These are phyloP conservation scores for Nymphaea thermarum DNA, from an alignment of 164 flowering plant species.

Conservation along the genomic window DNA sequence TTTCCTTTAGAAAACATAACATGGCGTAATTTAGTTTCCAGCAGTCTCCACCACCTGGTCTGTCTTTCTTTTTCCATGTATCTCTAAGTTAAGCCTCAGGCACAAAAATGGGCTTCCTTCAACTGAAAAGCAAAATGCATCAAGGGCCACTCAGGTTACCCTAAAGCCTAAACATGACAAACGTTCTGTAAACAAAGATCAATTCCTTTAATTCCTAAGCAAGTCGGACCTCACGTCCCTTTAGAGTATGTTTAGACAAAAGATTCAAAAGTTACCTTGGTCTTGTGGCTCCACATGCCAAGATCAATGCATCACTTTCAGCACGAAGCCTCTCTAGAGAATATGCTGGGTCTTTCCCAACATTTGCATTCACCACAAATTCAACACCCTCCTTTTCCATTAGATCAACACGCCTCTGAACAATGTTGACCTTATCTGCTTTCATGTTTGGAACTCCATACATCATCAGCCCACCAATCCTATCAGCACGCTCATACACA, in stretches of 20 bases:
- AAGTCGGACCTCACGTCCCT: too few species aligned
- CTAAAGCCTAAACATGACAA: too few species aligned
- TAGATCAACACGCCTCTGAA: slow-evolving; percentile 85
- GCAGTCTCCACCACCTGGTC: too few species aligned
- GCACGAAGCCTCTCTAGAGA: slow-evolving; percentile 59
- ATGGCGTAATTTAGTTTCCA: too few species aligned
- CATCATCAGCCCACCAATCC: slow-evolving; percentile 99
- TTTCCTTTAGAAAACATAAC: too few species aligned
- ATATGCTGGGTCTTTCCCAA: slow-evolving; percentile 65
- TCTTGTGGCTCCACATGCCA: slow-evolving; percentile 93
- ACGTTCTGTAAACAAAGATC: too few species aligned
- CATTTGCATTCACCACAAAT: slow-evolving; percentile 85
- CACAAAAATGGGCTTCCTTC: background rate
- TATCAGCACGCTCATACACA: slow-evolving; percentile 90
- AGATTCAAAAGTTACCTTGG: slow-evolving; percentile 45
- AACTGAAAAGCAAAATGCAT: too few species aligned
- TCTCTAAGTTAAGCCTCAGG: background rate
- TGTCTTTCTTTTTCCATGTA: too few species aligned
- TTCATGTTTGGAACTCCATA: slow-evolving; percentile 99
- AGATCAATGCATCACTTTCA: slow-evolving; percentile 72
- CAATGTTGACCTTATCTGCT: slow-evolving; percentile 77
- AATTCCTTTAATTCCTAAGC: too few species aligned
- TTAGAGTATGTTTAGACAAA: too few species aligned
- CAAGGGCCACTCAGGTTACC: too few species aligned
- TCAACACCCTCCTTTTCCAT: slow-evolving; percentile 88